Base-by-base conservation (phyloP, 495 filamentous ascomycete genomes). In the Podospora appendiculata region DNA sequence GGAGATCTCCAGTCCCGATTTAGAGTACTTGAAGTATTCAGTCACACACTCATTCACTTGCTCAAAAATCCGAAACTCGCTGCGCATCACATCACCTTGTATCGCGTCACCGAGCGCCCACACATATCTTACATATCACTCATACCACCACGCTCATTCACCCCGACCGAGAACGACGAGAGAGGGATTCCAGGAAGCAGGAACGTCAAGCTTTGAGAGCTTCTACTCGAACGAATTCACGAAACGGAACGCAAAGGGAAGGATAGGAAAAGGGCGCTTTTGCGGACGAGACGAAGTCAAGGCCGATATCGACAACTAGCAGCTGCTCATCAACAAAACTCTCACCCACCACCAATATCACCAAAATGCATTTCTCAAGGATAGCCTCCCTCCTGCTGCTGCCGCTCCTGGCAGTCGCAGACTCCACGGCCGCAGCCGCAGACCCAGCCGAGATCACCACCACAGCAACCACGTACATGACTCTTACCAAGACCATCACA, bases 401-500 rank as follows among this genome's bases (percentile, higher is more conserved):
- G 49, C 64, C 70, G 45, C 64, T 74, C 46, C 52, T 73, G 49
- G 60, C 71, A 35, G 55, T 71, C 25, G 25, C 25, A 25, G 25
- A 25, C 25, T 25, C 25, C 25, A 25, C 2, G 25, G 25, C 2
- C 25, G 25, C 25, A 39, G 67, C 71, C 8, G 63, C 62, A 38
- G 55, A 61, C 34, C 41, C 53, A 34, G 41, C 47, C 9, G 2
- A 54, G 32, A 55, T 59, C 12, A 73, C 70, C 41, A 66, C 67
- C 3, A 79, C 75, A 40, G 55, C 66, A 46, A 79, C 77, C 50
- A 75, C 71, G 41, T 76, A 70, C 32, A 57, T 70, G 57, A 78
- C 75, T 34, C 67, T 77, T 58, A 79, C 76, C 56, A 70, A 72
- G 62, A 79, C 74, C 16, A 62, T 79, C 64, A 79, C 72, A 50